Evolutionary conservation across 2,329 filamentous ascomycete species (phyloP).

Genomic region (Pseudovirgaria hyperparasitica): DNA sequence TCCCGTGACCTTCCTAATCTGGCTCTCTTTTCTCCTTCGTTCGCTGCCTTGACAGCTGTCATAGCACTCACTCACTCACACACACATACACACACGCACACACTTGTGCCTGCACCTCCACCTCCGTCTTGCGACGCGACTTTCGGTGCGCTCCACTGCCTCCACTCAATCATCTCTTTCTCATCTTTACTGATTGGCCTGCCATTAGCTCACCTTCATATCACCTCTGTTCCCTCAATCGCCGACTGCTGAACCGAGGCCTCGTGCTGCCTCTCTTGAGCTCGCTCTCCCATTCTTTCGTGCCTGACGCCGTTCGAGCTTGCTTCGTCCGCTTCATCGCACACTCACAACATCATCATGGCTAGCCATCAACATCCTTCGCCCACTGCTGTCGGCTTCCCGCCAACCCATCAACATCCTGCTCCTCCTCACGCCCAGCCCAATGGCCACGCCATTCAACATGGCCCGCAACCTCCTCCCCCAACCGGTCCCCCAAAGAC

Average conservation of each 20-base stretch:
- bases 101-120: too few relatives aligned
- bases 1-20: not conserved
- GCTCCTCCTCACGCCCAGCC: conserved; percentile 48
- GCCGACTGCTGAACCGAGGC: not conserved
- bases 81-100: too few relatives aligned
- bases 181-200: too few relatives aligned
- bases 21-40: not conserved
- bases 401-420: conserved; percentile 52
- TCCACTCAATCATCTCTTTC: too few relatives aligned
- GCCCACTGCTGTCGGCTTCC: conserved; percentile 63
- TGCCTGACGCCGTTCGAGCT: not conserved
- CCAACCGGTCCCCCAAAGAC: conserved; percentile 47
- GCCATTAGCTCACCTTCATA: too few relatives aligned
- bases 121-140: too few relatives aligned
- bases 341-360: conserved; percentile 33
- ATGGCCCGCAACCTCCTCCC: too few relatives aligned
- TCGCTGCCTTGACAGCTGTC: not conserved
- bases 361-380: conserved; percentile 65
- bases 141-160: too few relatives aligned
- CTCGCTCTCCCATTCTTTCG: not conserved
- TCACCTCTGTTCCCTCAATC: not conserved
- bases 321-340: not conserved
- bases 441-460: conserved; percentile 39
- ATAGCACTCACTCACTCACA: not conserved
- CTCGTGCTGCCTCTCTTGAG: not conserved